Base-by-base conservation (phyloP, 345 rosid genomes). In the Pelargonium nanum region DNA sequence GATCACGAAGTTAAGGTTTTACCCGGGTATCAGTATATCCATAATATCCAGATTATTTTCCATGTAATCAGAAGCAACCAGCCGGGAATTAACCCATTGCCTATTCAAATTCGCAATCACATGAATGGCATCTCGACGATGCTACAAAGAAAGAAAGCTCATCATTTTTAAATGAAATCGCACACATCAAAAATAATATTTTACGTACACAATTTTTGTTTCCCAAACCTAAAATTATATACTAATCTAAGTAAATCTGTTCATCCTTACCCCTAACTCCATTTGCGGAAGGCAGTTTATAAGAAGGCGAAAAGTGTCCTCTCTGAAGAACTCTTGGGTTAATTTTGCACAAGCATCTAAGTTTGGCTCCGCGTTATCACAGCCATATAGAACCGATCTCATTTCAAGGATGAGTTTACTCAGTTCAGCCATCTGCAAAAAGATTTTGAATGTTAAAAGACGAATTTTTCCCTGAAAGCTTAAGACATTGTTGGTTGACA, bases 241-340 rank as follows among this genome's bases (percentile, higher is more conserved):
- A n/a, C n/a, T n/a, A n/a, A n/a, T n/a, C n/a, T n/a, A n/a, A n/a
- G n/a, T n/a, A n/a, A n/a, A n/a, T n/a, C n/a, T n/a, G n/a, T n/a
- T n/a, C n/a, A 34, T 23, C 50, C 59, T 19, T 63, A 80, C 84
- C 84, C 80, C 84, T 67, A 80, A 68, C 62, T 75, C 68, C 73
- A 77, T 59, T 64, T 75, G 77, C 1, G 87, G 82, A 56, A 82
- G 84, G 67, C 76, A 80, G 19, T 59, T 40, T 53, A 82, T 80
- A 58, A 82, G 59, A 57, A 77, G 76, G 9, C 82, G 77, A 21
- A 82, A 65, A 5, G 79, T 80, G 63, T 82, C 74, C 63, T 75
- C 87, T 62, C 57, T 74, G 59, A 82, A 82, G 63, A 82, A 80
- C 68, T 82, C 87, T 65, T 74, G 82, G 52, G 87, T 82, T 65